phyloP scores from a whole-genome alignment of 2,329 filamentous ascomycete species.

The Penicillium sp. region DNA sequence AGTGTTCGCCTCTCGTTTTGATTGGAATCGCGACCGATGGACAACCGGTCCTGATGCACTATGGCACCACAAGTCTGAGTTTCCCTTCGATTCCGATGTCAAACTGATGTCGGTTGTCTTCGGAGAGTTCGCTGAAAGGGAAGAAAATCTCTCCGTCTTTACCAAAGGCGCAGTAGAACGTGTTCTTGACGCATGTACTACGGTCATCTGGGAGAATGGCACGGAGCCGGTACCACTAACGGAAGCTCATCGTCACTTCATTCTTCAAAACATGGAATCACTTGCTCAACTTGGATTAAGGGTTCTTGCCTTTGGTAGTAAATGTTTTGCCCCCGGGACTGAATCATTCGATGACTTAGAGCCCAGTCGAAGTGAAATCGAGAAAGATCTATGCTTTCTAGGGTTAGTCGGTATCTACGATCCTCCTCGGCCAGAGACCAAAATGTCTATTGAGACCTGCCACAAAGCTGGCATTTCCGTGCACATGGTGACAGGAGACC shows the following conservation, averaged over 20 bases:
- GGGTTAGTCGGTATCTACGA: slow-evolving; percentile 87
- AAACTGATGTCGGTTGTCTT: slow-evolving; percentile 66
- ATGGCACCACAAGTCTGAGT: slow-evolving; percentile 39
- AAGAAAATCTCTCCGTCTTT: slow-evolving; percentile 37
- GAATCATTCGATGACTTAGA: background rate
- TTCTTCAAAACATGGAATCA: slow-evolving; percentile 65
- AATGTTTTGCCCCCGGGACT: slow-evolving; percentile 24
- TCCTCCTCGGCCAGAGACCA: slow-evolving; percentile 77
- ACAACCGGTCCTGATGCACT: slow-evolving; percentile 49
- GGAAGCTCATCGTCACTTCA: slow-evolving; percentile 51
- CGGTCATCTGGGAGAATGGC: slow-evolving; percentile 41
- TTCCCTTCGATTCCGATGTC: slow-evolving; percentile 61
- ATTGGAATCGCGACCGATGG: slow-evolving; percentile 41
- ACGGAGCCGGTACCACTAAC: slow-evolving; percentile 44
- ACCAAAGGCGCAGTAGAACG: slow-evolving; percentile 63
- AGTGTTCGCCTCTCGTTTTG: slow-evolving; percentile 60
- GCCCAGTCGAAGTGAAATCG: background rate
- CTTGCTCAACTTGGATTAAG: slow-evolving; percentile 64
- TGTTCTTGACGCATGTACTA: slow-evolving; percentile 60
- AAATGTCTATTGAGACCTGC: slow-evolving; percentile 65
- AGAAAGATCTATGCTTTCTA: slow-evolving; percentile 61
- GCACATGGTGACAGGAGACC: slow-evolving; percentile 82
- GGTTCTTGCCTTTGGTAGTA: slow-evolving; percentile 63
- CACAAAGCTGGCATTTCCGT: slow-evolving; percentile 71
- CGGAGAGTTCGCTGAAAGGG: slow-evolving; percentile 18